A percentile compares a stretch with the other conserved stretches of the same genome.
These are phyloP conservation scores for Evansstolkia leycettana DNA, from an alignment of 495 filamentous ascomycete genomes.

Conservation along the genomic window DNA sequence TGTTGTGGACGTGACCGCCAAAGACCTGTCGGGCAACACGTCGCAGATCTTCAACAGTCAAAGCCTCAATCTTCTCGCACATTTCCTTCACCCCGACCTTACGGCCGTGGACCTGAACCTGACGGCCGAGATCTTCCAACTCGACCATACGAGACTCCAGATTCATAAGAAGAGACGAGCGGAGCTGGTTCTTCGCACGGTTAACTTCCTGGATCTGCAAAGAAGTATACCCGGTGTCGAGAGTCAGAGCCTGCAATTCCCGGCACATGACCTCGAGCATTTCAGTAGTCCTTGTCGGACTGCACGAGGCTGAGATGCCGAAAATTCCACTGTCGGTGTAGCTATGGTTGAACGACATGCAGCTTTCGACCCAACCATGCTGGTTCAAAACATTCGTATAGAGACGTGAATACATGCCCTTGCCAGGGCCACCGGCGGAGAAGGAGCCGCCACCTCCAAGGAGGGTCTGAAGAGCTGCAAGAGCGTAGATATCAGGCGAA, in stretches of 20 bases:
- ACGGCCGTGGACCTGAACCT: constrained; percentile 87
- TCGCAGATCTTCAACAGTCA: constrained; percentile 72
- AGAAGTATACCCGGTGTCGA: constrained; percentile 53
- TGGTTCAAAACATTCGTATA: constrained; percentile 98
- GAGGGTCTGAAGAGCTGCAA: constrained; percentile 92
- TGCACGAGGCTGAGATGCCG: constrained; percentile 80
- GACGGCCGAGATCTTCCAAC: constrained; percentile 91
- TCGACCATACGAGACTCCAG: constrained; percentile 95
- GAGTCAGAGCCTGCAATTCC: constrained; percentile 66
- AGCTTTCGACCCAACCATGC: constrained; percentile 90
- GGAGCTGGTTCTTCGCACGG: constrained; percentile 96
- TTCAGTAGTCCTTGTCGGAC: constrained; percentile 55
- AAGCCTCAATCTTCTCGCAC: constrained; percentile 70
- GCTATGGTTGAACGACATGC: constrained; percentile 90
- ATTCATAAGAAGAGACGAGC: constrained; percentile 90
- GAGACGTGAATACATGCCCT: constrained; percentile 96
- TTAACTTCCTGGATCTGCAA: constrained; percentile 73
- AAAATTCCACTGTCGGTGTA: constrained; percentile 95
- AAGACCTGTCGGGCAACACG: constrained; percentile 76
- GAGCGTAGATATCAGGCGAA: constrained; percentile 85
- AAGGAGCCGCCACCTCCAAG: constrained; percentile 95
- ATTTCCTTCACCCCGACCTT: constrained; percentile 90
- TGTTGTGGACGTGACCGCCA: constrained; percentile 62
- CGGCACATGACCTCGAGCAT: constrained; percentile 93
- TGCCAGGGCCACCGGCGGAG: constrained; percentile 92